Base-by-base conservation (phyloP, 371 early-diverging fungal genomes). In the Mucor irregularis region DNA sequence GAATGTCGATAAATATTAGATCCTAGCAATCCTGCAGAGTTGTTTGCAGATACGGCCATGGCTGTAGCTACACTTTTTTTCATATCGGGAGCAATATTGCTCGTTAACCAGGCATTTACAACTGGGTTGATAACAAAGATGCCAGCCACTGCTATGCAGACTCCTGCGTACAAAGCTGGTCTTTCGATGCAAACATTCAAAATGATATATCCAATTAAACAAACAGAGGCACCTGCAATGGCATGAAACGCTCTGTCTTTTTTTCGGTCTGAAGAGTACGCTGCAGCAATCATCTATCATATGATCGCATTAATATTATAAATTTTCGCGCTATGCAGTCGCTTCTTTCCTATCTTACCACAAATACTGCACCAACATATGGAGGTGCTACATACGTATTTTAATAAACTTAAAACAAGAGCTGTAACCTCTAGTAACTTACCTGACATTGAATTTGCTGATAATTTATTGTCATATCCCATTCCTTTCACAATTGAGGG, bases 381-480 rank as follows among this genome's bases (percentile, higher is more conserved):
- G 77, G 77, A 9, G 74, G 74, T 13, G 77, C 77, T 76, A 50
- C 13, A 30, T n/a, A 29, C 29, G 14, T 3, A 6, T 3, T 47
- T 21, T 8, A 2, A 24, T 24, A 7, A 24, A 22, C 6, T 9
- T 50, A 0, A 26, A 26, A 19, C 3, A 14, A 28, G 38, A 8
- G 8, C 14, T 8, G 3, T 8, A 26, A 47, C n/a, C 13, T 16
- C 17, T 14, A 24, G 11, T 16, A 4, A 14, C 10, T 53, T 67
- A 73, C 76, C 68, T 53, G 77, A 77, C 77, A 77, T 77, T 10
- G 74, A 30, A 26, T 77, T 77, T 8, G 77, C 77, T 29, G 77
- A 69, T 24, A 77, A 30, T 37, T 69, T 74, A 49, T 71, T 65
- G 21, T 64, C 56, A 37, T 69, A 77, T 19, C 77, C 77, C 68